Evolutionary conservation across 768 basidiomycete genomes (phyloP), one percentile per base, ranked within the genome.

Genomic region (Harrya chromipes): DNA sequence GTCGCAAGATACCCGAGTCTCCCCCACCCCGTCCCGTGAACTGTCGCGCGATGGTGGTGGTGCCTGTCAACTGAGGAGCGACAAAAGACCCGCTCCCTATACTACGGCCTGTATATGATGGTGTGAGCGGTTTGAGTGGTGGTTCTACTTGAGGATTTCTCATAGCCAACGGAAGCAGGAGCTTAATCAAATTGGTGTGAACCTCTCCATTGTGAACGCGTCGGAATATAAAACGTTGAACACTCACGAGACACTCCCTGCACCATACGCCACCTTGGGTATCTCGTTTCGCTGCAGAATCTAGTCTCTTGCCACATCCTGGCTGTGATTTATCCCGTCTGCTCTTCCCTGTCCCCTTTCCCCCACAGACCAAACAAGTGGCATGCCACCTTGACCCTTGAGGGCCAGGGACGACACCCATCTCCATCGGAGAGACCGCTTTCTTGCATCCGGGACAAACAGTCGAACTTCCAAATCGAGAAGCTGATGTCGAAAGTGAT

Each of bases 341-440:
- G 68, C 70, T 74, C 59, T 46, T 67, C 33, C 68, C 64, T 11
- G 60, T 57, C 8, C 70, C 68, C 64, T 81, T 87, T 1, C 90
- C 90, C 1, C 90, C 90, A 60, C 90, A 93, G 6, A 90, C 76
- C 42, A 93, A 74, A 65, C 90, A 93, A 34, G 75, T 62, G 7
- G 77, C 73, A 65, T 93, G 90, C 90, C 90, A 93, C 54, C 80
- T 78, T 27, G 84, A 83, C 31, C 86, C 86, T 52, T 87, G 84
- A 20, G 90, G 90, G 5, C 90, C 90, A 23, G 88, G 84, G 34
- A 93, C 85, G 26, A 92, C 89, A 9, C 90, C 90, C 50, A 80
- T 75, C 60, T 92, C 90, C 89, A 93, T 91, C 1, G 80, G 80
- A 14, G 87, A 87, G 12, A 92, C 90, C 0, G 79, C 62, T 57